These are phyloP conservation scores for Paramecium pentaurelia DNA, from an alignment of 73 alveolate genomes.

Conservation along the genomic window DNA sequence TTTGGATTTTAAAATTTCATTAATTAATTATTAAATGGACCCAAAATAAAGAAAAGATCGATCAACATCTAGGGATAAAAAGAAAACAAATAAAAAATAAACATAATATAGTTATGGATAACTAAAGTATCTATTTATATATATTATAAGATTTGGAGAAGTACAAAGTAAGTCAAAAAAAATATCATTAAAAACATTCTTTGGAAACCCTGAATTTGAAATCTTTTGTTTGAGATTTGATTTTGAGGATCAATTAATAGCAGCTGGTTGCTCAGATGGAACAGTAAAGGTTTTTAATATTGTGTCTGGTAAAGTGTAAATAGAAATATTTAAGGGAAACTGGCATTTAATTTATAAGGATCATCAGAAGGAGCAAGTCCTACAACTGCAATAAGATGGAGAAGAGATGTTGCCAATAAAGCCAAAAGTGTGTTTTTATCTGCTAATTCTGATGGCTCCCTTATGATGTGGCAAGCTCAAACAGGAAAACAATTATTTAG, in stretches of 20 bases:
- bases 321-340: background rate
- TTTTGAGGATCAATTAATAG: constrained; percentile 74
- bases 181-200: constrained; percentile 29
- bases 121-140: background rate
- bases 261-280: constrained; percentile 82
- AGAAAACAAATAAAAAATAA: background rate
- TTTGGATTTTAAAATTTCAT: background rate
- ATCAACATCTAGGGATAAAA: background rate
- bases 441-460: constrained; percentile 92
- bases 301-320: constrained; percentile 70
- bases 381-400: constrained; percentile 66
- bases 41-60: background rate
- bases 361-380: constrained; percentile 67
- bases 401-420: constrained; percentile 65
- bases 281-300: constrained; percentile 77
- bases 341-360: constrained; percentile 61
- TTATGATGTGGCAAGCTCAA: constrained; percentile 90
- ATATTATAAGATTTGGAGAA: constrained; percentile 33
- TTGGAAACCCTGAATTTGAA: constrained; percentile 53
- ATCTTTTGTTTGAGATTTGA: constrained; percentile 77
- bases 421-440: constrained; percentile 81
- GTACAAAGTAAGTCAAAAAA: constrained; percentile 40
- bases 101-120: background rate
- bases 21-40: background rate
- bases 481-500: constrained; percentile 84